Percentiles rank a stretch among this genome's conserved stretches.
Conservation (phyloP, 495 filamentous ascomycete genomes). For the Penicillium malachiteum region DNA sequence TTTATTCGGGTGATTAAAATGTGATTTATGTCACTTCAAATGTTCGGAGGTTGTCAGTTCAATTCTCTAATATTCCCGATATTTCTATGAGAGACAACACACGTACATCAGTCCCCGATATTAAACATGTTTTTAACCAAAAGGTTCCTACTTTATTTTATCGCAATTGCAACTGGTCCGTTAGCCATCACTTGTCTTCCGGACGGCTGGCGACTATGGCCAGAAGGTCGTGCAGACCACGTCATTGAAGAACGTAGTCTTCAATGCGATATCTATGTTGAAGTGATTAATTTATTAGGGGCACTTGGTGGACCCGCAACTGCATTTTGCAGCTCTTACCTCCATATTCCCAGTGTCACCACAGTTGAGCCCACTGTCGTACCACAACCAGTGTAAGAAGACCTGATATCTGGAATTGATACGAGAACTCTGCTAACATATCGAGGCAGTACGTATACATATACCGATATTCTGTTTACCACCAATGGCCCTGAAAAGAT, state of each 20-base stretch:
- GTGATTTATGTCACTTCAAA: not conserved
- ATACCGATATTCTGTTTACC: not conserved
- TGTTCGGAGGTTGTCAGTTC: no score
- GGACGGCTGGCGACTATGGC: not conserved
- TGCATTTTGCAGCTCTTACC: not conserved
- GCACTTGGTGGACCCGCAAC: not conserved
- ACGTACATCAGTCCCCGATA: not conserved
- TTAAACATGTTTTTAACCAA: not conserved
- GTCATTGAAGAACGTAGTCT: slow-evolving; percentile 1
- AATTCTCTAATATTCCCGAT: not conserved
- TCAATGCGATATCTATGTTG: not conserved
- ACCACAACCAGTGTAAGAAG: not conserved
- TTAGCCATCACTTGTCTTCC: slow-evolving; percentile 1
- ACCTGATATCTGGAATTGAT: not conserved
- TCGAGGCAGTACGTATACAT: not conserved
- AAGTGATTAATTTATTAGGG: not conserved
- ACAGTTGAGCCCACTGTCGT: not conserved
- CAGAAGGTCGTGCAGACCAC: not conserved
- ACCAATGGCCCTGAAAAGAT: not conserved
- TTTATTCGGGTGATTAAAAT: not conserved
- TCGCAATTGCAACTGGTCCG: not conserved
- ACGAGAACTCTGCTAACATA: not conserved
- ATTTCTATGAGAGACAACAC: not conserved
- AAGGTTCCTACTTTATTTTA: not conserved
- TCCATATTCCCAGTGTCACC: not conserved